Percentiles rank a stretch among this genome's conserved stretches.
Conservation (phyloP, 2,329 filamentous ascomycete genomes). For the Claviceps sorghi region DNA sequence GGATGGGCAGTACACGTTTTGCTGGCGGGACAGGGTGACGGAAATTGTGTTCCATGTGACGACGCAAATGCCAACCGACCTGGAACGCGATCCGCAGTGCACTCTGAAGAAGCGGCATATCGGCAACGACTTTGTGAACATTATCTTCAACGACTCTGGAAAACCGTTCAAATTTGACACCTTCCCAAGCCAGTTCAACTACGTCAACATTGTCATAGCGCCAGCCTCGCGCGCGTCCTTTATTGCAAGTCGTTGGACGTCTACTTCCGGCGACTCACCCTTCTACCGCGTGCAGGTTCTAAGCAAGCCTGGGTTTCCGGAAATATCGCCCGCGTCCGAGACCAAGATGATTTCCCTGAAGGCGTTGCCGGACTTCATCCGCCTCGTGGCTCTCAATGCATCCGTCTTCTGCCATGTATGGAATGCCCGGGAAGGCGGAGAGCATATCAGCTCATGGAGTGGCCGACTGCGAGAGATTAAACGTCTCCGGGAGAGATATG, state of each 20-base stretch:
- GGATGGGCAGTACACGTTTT: slow-evolving; percentile 80
- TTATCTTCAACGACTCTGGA: slow-evolving; percentile 96
- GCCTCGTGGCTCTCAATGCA: slow-evolving; percentile 80
- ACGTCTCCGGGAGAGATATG: slow-evolving; percentile 57
- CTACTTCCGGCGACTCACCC: slow-evolving; percentile 16
- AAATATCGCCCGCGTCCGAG: slow-evolving; percentile 78
- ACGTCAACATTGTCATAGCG: slow-evolving; percentile 89
- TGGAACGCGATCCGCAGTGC: slow-evolving; percentile 59
- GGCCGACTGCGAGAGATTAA: slow-evolving; percentile 75
- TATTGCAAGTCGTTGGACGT: slow-evolving; percentile 42
- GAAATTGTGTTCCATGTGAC: slow-evolving; percentile 93
- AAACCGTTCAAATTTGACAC: slow-evolving; percentile 76
- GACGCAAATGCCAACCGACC: slow-evolving; percentile 91
- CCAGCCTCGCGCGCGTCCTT: slow-evolving; percentile 71
- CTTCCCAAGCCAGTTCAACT: slow-evolving; percentile 91
- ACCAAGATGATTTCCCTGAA: slow-evolving; percentile 77
- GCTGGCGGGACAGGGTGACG: slow-evolving; percentile 87
- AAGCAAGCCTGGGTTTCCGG: slow-evolving; percentile 76
- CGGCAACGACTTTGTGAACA: slow-evolving; percentile 95
- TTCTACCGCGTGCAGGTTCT: slow-evolving; percentile 88
- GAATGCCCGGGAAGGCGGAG: slow-evolving; percentile 59
- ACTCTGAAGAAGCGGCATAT: slow-evolving; percentile 87
- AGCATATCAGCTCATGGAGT: slow-evolving; percentile 81
- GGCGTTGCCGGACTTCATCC: slow-evolving; percentile 71
- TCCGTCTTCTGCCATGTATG: slow-evolving; percentile 91